phyloP scores from a whole-genome alignment of 208 protist species.

The Strigomonas galati region DNA sequence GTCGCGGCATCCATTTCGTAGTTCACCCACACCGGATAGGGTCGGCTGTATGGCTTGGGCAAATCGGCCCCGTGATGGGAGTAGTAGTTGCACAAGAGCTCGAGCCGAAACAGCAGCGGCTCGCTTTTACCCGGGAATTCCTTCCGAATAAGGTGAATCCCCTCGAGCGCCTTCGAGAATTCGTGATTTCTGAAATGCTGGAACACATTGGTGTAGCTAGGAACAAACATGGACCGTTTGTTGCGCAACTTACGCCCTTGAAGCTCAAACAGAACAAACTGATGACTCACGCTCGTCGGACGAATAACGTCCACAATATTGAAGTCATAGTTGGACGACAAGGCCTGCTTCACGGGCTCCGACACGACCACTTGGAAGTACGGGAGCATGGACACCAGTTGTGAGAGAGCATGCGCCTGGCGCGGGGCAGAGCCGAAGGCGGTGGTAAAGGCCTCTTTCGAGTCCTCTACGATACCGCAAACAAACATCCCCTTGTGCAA shows the following conservation, averaged over 20 bases:
- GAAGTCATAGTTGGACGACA: constrained; percentile 66
- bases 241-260: constrained; percentile 10
- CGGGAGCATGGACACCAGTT: constrained; percentile 50
- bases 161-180: constrained; percentile 42
- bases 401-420: constrained; percentile 51
- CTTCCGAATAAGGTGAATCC: constrained; percentile 32
- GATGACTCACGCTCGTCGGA: constrained; percentile 34
- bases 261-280: constrained; percentile 79
- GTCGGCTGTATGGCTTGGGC: constrained; percentile 60
- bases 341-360: constrained; percentile 75
- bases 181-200: constrained; percentile 75
- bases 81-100: constrained; percentile 65
- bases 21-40: constrained; percentile 61
- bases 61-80: constrained; percentile 22
- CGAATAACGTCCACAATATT: constrained; percentile 80
- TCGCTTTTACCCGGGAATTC: constrained; percentile 12
- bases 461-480: constrained; percentile 76
- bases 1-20: constrained; percentile 52
- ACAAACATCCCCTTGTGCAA: constrained; percentile 78
- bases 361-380: constrained; percentile 61
- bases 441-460: constrained; percentile 72
- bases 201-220: constrained; percentile 73
- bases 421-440: constrained; percentile 70
- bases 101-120: constrained; percentile 50
- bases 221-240: constrained; percentile 33